Evolutionary conservation across 2,329 filamentous ascomycete genomes (phyloP), one percentile per base, ranked within the genome.

Genomic region (Pyricularia grisea): DNA sequence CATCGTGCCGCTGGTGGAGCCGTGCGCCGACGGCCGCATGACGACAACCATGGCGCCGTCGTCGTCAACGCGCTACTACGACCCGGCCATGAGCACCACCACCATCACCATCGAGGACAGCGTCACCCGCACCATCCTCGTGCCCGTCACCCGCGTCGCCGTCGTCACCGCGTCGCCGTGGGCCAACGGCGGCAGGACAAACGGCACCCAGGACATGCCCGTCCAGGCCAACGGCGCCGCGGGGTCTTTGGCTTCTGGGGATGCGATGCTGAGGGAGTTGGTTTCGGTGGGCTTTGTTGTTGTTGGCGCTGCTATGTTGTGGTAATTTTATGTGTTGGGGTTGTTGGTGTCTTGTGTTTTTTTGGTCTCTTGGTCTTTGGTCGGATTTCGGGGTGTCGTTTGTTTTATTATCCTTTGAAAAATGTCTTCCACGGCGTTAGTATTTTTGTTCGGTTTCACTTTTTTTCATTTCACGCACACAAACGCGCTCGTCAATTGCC

Each of bases 1-100:
- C 58, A 64, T 68, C 67, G 23, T 31, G 55, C 60, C 55, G n/a
- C 55, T 25, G 27, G 12, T 68, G 17, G 20, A 42, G 42, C 25
- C 42, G 27, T 31, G 58, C 58, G 25, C 58, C n/a, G 58, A 61
- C n/a, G 58, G 58, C 23, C 30, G 84, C 36, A 90, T 68, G 50
- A 71, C 74, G 17, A 75, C 72, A 31, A 77, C 72, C 55, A 72
- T 72, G 66, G 77, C 71, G 12, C 76, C 75, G 2, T 70, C 69
- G 9, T 63, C 69, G 58, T 75, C 72, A 0, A 77, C 71, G 11
- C 71, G 74, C 27, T 73, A 31, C 68, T 69, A 69, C 68, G 68
- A 69, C 68, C 61, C 68, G 42, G 36, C 36, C 25, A 27, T 50
- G 28, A 69, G 68, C 68, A 69, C 68, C 10, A 64, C 60, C 23